Evolutionary conservation across 208 protist species (phyloP), one percentile per base, ranked within the genome.

Genomic region (Crithidia mellificae): DNA sequence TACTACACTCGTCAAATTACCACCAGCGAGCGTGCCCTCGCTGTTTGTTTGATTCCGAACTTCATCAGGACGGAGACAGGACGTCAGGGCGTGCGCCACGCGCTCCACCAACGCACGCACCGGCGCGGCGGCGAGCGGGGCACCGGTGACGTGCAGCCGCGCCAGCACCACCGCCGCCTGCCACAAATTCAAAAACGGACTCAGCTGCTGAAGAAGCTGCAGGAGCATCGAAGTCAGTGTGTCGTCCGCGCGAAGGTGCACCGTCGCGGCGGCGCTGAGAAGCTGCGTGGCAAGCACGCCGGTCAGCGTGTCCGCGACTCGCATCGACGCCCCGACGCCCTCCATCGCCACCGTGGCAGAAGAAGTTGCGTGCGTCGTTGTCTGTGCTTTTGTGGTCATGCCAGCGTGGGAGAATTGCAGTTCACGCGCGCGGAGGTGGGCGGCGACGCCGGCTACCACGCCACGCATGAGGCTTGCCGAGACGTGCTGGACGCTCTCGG

Each of bases 401-500:
- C 41, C n/a, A 15, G 12, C n/a, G 41, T 46, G 41, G 41, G 12
- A 2, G 15, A 20, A 15, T n/a, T 39, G 52, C 9, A 49, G n/a
- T 29, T 54, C 11, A 14, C 59, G 73, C 15, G 39, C 20, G 2
- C 36, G 15, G 2, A 67, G 43, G 56, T 71, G 59, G 46, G 58
- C 59, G 19, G 53, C 38, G 25, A 71, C 53, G 19, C 38, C 62
- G 14, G 52, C 55, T 46, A 63, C 66, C 17, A 79, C 64, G n/a
- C 63, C 72, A n/a, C 38, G 63, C 47, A 85, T 62, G n/a, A 95
- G 63, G 24, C 68, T 54, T 0, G 30, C 34, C 12, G 89, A 88
- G 20, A 95, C 58, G 67, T 84, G 79, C 69, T 92, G 86, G 50
- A 92, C 84, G 19, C 84, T 90, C 17, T 78, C 70, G 15, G 68